phyloP scores from a whole-genome alignment of 495 filamentous ascomycete species.

The Penicillium waksmanii region DNA sequence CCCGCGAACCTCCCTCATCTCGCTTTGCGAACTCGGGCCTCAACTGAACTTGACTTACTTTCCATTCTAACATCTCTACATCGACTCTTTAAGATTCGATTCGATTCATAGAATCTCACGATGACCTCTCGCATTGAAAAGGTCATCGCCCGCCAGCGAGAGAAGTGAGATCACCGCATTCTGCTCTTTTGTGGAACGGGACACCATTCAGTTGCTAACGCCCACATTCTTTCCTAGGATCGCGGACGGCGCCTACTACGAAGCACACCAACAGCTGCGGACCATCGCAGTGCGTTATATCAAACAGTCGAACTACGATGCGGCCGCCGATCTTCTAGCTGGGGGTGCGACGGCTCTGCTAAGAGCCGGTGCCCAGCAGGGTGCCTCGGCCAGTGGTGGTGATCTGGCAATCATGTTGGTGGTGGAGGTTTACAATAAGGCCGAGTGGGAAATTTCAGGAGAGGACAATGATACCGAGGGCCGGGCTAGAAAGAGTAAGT shows the following conservation, averaged over 20 bases:
- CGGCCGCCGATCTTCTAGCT: slow-evolving; percentile 84
- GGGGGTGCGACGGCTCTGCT: slow-evolving; percentile 83
- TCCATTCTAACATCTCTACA: no score
- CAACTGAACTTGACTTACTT: no score
- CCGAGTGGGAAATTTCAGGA: slow-evolving; percentile 71
- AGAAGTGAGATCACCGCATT: slow-evolving; percentile 56
- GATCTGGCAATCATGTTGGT: slow-evolving; percentile 85
- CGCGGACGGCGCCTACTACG: slow-evolving; percentile 89
- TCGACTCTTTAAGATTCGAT: no score
- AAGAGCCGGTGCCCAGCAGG: slow-evolving; percentile 77
- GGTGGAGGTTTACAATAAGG: slow-evolving; percentile 85
- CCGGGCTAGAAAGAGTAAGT: slow-evolving; percentile 49
- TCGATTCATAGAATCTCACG: slow-evolving; percentile 6
- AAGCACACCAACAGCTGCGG: slow-evolving; percentile 96
- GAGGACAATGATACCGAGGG: slow-evolving; percentile 48
- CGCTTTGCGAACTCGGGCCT: no score
- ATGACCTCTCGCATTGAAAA: slow-evolving; percentile 74
- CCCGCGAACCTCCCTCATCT: no score
- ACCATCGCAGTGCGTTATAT: slow-evolving; percentile 91
- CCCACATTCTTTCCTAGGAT: slow-evolving; percentile 60
- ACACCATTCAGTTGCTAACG: slow-evolving; percentile 16
- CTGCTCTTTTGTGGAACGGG: not conserved
- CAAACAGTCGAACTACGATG: slow-evolving; percentile 78
- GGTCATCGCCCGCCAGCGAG: slow-evolving; percentile 69
- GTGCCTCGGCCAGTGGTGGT: slow-evolving; percentile 77